These are phyloP conservation scores for Ophiostoma populinum DNA, from an alignment of 2,329 filamentous ascomycete genomes.

Conservation along the genomic window DNA sequence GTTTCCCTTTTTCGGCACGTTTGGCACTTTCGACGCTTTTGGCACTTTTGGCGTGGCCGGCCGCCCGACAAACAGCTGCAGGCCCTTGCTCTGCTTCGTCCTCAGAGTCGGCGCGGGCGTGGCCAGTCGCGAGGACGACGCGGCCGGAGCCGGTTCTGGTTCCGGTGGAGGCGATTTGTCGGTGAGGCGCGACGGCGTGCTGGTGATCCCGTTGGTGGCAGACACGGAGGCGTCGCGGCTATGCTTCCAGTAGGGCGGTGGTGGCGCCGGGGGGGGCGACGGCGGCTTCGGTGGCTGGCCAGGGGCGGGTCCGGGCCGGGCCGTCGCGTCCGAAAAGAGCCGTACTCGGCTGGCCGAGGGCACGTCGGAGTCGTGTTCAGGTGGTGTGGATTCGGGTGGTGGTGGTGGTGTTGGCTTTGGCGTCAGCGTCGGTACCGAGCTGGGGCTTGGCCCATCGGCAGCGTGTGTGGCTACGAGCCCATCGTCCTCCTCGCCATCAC, in stretches of 20 bases:
- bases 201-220: too few species aligned
- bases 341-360: neutral
- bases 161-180: too few species aligned
- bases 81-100: too few species aligned
- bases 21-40: too few species aligned
- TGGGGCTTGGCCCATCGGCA: too few species aligned
- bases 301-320: neutral
- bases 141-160: neutral
- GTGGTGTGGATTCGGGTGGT: neutral
- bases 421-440: neutral
- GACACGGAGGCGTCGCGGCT: conserved; percentile 3
- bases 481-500: neutral
- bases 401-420: neutral
- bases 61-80: too few species aligned
- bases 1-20: too few species aligned
- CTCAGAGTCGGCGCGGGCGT: too few species aligned
- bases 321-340: neutral
- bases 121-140: neutral
- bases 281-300: neutral
- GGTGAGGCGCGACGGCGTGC: too few species aligned
- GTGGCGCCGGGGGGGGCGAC: conserved; percentile 2
- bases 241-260: conserved; percentile 11
- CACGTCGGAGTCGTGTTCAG: neutral
- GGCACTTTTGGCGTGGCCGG: too few species aligned
- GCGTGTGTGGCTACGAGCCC: neutral